These are phyloP conservation scores for Ceratobasidium sp. DNA, from an alignment of 1,284 basidiomycete species.

Conservation along the genomic window DNA sequence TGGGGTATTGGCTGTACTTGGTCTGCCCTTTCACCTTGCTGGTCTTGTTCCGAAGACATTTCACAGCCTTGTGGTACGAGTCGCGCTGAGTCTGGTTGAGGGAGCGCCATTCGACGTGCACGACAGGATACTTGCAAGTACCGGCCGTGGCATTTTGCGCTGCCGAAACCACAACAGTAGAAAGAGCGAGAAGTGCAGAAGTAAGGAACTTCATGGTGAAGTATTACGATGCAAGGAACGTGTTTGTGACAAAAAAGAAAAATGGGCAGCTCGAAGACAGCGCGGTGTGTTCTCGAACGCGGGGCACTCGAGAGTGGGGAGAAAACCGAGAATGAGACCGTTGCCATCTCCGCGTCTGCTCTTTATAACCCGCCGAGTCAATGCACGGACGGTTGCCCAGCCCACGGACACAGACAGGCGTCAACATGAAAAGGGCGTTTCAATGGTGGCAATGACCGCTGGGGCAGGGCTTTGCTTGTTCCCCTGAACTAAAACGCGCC, in stretches of 20 bases:
- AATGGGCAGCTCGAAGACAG: conserved; percentile 13
- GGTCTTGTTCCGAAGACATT: conserved; percentile 27
- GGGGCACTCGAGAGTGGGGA: background rate
- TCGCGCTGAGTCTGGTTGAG: conserved; percentile 34
- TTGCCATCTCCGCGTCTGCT: no score
- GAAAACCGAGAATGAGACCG: background rate
- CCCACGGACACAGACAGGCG: no score
- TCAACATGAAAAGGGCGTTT: no score
- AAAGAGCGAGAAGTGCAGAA: conserved; percentile 20
- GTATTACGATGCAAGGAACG: conserved; percentile 5
- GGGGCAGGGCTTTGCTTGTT: no score
- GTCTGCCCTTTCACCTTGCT: background rate
- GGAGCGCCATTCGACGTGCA: conserved; percentile 39
- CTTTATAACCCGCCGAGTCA: no score
- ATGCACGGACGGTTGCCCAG: no score
- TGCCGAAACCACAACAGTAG: conserved; percentile 7
- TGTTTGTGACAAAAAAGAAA: background rate
- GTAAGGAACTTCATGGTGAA: conserved; percentile 20
- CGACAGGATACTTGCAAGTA: conserved; percentile 18
- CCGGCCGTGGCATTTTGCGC: conserved; percentile 11
- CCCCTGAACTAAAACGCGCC: no score
- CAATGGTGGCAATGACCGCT: no score
- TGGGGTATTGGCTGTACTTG: conserved; percentile 21
- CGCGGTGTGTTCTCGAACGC: conserved; percentile 32
- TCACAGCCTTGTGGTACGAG: conserved; percentile 35